phyloP scores from a whole-genome alignment of 2,329 filamentous ascomycete species.

The Dothidotthia symphoricarpi region DNA sequence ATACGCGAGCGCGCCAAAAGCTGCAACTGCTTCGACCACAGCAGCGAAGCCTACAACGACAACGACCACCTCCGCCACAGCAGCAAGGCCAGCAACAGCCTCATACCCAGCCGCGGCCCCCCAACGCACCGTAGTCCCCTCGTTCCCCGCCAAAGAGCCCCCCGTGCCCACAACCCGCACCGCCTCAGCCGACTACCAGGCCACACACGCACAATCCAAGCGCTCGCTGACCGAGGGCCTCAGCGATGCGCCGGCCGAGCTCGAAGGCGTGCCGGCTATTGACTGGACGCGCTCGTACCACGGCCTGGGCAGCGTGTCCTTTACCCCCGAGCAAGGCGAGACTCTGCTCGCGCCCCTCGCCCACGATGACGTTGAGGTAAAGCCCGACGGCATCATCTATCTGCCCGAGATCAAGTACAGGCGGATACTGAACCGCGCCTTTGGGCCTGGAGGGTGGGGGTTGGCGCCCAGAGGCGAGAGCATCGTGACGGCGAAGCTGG shows the following conservation, averaged over 20 bases:
- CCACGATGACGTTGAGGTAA: constrained; percentile 84
- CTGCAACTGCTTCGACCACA: constrained; percentile 14
- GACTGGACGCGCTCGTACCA: constrained; percentile 87
- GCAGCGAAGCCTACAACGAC: constrained; percentile 12
- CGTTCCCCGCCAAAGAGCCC: constrained; percentile 32
- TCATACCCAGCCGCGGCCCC: constrained; percentile 9
- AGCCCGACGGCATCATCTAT: constrained; percentile 95
- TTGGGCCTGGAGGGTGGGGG: constrained; percentile 95
- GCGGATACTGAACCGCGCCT: constrained; percentile 82
- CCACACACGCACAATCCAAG: constrained; percentile 26
- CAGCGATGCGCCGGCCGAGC: constrained; percentile 48
- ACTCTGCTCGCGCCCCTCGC: constrained; percentile 67
- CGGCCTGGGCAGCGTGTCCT: constrained; percentile 69
- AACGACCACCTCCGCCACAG: constrained; percentile 2
- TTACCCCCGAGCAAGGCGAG: constrained; percentile 66
- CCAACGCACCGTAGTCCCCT: constrained; percentile 29
- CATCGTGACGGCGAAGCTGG: constrained; percentile 74
- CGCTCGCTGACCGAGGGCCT: constrained; percentile 53
- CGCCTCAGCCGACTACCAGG: constrained; percentile 26
- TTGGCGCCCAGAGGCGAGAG: constrained; percentile 83
- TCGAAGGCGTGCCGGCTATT: constrained; percentile 55
- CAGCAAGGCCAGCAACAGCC: constrained; percentile 16
- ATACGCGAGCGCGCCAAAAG: constrained; percentile 22
- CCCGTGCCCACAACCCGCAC: constrained; percentile 35
- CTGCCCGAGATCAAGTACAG: constrained; percentile 98